These are phyloP conservation scores for Plantago major DNA, from an alignment of 257 asterid genomes.

Conservation along the genomic window DNA sequence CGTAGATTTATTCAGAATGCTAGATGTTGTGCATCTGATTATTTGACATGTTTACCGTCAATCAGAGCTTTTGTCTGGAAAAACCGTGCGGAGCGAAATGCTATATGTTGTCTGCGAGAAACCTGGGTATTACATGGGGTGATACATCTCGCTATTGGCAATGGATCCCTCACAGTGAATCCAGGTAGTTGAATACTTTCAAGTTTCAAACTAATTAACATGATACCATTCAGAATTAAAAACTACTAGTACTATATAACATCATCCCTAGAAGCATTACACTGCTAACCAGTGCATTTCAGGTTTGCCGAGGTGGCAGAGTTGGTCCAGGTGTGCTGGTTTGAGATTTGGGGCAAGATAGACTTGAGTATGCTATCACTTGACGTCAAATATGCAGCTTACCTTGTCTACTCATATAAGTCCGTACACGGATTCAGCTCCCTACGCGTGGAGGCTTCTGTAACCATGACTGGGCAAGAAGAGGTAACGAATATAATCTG, in stretches of 20 bases:
- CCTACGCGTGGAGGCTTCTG: too few species aligned
- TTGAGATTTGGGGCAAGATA: constrained; percentile 51
- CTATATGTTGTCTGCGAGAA: constrained; percentile 68
- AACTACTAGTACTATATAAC: too few species aligned
- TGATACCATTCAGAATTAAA: too few species aligned
- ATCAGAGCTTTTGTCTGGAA: constrained; percentile 68
- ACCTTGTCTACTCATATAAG: constrained; percentile 42
- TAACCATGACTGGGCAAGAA: too few species aligned
- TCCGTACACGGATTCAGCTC: not conserved
- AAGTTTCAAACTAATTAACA: too few species aligned
- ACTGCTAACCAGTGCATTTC: too few species aligned
- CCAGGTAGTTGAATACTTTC: constrained; percentile 40
- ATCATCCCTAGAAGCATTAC: too few species aligned
- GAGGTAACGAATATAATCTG: too few species aligned
- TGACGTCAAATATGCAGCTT: constrained; percentile 56
- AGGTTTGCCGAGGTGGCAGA: constrained; percentile 64
- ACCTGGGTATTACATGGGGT: constrained; percentile 48
- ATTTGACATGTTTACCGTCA: not conserved
- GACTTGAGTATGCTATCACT: constrained; percentile 41
- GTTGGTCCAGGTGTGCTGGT: constrained; percentile 58
- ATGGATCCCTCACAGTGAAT: constrained; percentile 39
- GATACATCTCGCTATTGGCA: constrained; percentile 56
- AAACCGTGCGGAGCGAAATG: constrained; percentile 68
- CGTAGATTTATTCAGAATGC: too few species aligned
- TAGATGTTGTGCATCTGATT: constrained; percentile 18